Evolutionary conservation across 352 stramenopile genomes (phyloP).

Genomic region (Phytophthora tubulina): DNA sequence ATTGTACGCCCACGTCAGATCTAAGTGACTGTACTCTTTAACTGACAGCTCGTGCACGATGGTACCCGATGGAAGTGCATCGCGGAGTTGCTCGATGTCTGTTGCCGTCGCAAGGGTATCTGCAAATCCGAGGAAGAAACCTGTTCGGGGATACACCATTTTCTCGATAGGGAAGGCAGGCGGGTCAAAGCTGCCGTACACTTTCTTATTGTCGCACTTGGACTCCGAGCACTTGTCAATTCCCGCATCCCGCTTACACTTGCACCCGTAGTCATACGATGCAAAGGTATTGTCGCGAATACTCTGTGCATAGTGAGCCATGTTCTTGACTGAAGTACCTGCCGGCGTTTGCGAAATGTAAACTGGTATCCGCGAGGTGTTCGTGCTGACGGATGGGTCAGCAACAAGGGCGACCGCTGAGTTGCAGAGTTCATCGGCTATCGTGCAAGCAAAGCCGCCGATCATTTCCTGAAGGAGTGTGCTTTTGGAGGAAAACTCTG

Average conservation of each 20-base stretch:
- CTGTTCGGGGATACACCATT: constrained; percentile 49
- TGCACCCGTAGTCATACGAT: constrained; percentile 62
- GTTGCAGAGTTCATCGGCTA: constrained; percentile 48
- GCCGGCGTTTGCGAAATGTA: constrained; percentile 65
- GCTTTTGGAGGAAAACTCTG: constrained; percentile 47
- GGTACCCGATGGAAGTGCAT: constrained; percentile 45
- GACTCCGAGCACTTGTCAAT: constrained; percentile 38
- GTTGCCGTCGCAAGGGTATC: constrained; percentile 51
- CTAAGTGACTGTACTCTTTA: constrained; percentile 58
- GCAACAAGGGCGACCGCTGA: constrained; percentile 47
- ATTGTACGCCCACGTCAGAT: constrained; percentile 64
- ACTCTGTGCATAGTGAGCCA: constrained; percentile 59
- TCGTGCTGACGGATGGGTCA: constrained; percentile 54
- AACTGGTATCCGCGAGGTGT: constrained; percentile 53
- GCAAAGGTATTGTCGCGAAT: constrained; percentile 60
- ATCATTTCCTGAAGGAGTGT: constrained; percentile 44
- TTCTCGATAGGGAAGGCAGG: constrained; percentile 34
- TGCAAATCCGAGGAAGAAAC: constrained; percentile 48
- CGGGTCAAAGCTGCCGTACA: constrained; percentile 55
- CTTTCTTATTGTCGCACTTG: constrained; percentile 56
- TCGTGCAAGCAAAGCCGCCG: constrained; percentile 44
- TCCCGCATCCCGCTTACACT: constrained; percentile 33
- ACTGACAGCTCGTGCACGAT: constrained; percentile 52
- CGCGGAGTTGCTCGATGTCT: constrained; percentile 51
- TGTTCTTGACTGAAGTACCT: constrained; percentile 65